Base-by-base conservation (phyloP, 2,329 filamentous ascomycete species). In the Cadophora sp. region DNA sequence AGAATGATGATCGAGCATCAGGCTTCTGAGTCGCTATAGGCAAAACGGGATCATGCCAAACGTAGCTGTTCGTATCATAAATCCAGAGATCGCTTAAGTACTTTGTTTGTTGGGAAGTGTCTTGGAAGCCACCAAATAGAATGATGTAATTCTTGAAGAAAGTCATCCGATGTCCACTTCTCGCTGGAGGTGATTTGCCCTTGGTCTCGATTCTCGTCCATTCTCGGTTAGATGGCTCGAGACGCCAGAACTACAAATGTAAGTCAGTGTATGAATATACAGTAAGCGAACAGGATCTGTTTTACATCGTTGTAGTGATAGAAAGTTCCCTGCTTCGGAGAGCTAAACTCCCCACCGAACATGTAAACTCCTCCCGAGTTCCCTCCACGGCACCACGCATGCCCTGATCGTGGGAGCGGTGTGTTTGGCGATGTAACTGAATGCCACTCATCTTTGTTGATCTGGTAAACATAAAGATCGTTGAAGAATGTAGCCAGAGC, bases 141-240 rank as follows among this genome's bases (percentile, higher is more conserved):
- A 99, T 87, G 70, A 99, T 94, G 80, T 97, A 98, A 78, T 97
- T 93, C 82, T 98, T 98, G 86, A 89, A 98, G 79, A 93, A 95
- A 2, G 94, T 97, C 94, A 99, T 97, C 73, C 95, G 89, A 80
- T 97, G 94, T 3, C 96, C 96, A 78, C 92, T 97, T 72, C 96
- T 86, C 2, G 95, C 94, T 1, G 93, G 91, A 48, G 95, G 95
- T 43, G 86, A 86, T 79, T 92, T 92, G 68, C 92, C 92, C 82
- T 86, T 86, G 74, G 85, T 86, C 79, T 99, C 96, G 40, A 99
- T 84, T 69, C 94, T 91, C 66, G 89, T 92, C 96, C 96, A 99
- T 82, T 99, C 96, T 75, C 94, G 86, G 8, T 88, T 90, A 9
- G 86, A 86, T 0, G 95, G 92, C 77, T 98, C 94, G 53, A 98